These are phyloP conservation scores for Sphagnurus paluster DNA, from an alignment of 1,284 basidiomycete species.

Conservation along the genomic window DNA sequence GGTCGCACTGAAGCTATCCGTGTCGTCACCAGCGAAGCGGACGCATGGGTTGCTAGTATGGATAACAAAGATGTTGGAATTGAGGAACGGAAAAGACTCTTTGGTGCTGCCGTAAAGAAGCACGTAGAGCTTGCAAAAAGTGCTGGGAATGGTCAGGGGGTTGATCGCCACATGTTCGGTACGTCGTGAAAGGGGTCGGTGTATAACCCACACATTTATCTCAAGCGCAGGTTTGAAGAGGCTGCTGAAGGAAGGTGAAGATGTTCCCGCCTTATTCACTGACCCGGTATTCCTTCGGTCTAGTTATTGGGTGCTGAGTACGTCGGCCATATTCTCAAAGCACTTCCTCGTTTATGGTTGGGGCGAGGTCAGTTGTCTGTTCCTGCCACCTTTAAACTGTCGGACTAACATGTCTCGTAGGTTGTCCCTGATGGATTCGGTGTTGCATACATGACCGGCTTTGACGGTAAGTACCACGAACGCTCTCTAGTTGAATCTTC, in stretches of 20 bases:
- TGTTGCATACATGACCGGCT: slow-evolving; percentile 76
- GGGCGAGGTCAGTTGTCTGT: slow-evolving; percentile 63
- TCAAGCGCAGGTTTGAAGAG: slow-evolving; percentile 63
- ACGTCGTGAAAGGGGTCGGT: slow-evolving; percentile 2
- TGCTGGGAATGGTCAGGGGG: slow-evolving; percentile 73
- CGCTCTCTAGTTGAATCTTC: background rate
- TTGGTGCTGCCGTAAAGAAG: slow-evolving; percentile 66
- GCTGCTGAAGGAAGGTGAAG: slow-evolving; percentile 59
- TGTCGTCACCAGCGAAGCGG: slow-evolving; percentile 71
- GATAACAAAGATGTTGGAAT: slow-evolving; percentile 41
- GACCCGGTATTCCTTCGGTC: slow-evolving; percentile 73
- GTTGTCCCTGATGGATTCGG: slow-evolving; percentile 82
- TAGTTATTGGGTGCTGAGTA: slow-evolving; percentile 76
- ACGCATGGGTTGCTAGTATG: slow-evolving; percentile 78
- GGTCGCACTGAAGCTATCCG: slow-evolving; percentile 89
- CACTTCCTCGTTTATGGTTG: slow-evolving; percentile 84
- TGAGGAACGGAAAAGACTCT: slow-evolving; percentile 54
- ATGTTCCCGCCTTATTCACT: slow-evolving; percentile 63
- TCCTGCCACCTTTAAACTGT: background rate
- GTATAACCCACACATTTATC: slow-evolving; percentile 9
- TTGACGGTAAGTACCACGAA: slow-evolving; percentile 45
- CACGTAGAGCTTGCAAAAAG: slow-evolving; percentile 72
- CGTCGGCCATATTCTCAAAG: slow-evolving; percentile 85
- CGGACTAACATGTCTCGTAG: slow-evolving; percentile 26
- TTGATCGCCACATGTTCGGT: slow-evolving; percentile 87